Evolutionary conservation across 768 basidiomycete species (phyloP), one percentile per base, ranked within the genome.

Genomic region (Serendipita vermifera): DNA sequence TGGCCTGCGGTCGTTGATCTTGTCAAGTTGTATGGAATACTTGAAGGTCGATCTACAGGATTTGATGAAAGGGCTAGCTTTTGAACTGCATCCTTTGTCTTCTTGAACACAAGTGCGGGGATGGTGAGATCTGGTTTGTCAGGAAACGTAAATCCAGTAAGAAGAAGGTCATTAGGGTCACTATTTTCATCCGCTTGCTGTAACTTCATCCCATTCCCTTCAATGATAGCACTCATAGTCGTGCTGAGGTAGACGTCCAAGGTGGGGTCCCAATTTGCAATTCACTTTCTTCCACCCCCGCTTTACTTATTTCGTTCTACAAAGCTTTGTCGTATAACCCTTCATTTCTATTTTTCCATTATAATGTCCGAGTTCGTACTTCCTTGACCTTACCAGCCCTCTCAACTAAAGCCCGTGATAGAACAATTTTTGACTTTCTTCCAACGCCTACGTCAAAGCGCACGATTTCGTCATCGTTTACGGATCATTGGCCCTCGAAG

Each of bases 91-190:
- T 43, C 41, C 41, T 43, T 43, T 24, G 41, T 43, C 22, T 7
- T 9, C 22, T 43, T 43, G 41, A 14, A 22, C 7, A 43, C 22
- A 22, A 43, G 22, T 11, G 46, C 46, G 24, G 46, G 46, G 46
- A 51, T 51, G 9, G 46, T 51, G 31, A 26, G 46, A 15, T 26
- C 15, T 17, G 46, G 46, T 26, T 51, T 20, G 31, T 51, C 46
- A 4, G 46, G 46, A 51, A 51, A 51, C 9, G n/a, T 29, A 51
- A 51, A 51, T 20, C 46, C 46, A 15, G 46, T 51, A 29, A 51
- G 17, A 6, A 51, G 22, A 51, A 51, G 20, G 31, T 51, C 46
- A n/a, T 29, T 51, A 3, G 46, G 46, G 31, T 51, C 46, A 15
- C 27, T 29, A 6, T 17, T 15, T 7, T 29, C 46, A 29, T 20